phyloP scores from a whole-genome alignment of 1,284 basidiomycete genomes.

The Leccinum griseonigrum region DNA sequence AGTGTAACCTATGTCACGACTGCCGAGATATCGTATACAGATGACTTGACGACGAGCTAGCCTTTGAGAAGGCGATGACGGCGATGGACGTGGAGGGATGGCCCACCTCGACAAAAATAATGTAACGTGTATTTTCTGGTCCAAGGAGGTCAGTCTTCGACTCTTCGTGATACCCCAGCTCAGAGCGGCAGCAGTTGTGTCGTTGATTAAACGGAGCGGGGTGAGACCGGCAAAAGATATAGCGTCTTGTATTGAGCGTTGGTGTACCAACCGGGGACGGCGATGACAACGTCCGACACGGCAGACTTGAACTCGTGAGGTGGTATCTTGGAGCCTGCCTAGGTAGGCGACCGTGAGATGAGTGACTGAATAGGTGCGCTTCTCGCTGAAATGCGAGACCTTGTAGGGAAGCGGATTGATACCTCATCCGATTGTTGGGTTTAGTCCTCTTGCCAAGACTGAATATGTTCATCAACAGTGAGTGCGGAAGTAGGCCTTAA shows the following conservation, averaged over 20 bases:
- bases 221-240: conserved; percentile 62
- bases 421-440: too few relatives aligned
- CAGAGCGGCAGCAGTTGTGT: neutral
- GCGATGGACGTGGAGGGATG: conserved; percentile 85
- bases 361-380: too few relatives aligned
- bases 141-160: neutral
- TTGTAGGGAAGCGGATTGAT: too few relatives aligned
- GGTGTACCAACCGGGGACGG: conserved; percentile 94
- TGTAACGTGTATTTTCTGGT: conserved; percentile 48
- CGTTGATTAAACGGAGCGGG: neutral
- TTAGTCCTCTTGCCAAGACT: too few relatives aligned
- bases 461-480: too few relatives aligned
- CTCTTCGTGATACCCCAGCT: neutral
- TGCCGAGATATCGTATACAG: neutral
- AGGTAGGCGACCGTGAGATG: too few relatives aligned
- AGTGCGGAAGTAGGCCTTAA: too few relatives aligned
- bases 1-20: neutral
- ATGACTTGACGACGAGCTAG: conserved; percentile 65
- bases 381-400: too few relatives aligned
- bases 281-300: conserved; percentile 67
- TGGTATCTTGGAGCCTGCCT: too few relatives aligned
- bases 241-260: conserved; percentile 79
- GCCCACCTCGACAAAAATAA: conserved; percentile 91
- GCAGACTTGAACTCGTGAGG: too few relatives aligned
- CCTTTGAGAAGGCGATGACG: conserved; percentile 89